phyloP scores from a whole-genome alignment of 495 filamentous ascomycete species.

The Cercophora newfieldiana region DNA sequence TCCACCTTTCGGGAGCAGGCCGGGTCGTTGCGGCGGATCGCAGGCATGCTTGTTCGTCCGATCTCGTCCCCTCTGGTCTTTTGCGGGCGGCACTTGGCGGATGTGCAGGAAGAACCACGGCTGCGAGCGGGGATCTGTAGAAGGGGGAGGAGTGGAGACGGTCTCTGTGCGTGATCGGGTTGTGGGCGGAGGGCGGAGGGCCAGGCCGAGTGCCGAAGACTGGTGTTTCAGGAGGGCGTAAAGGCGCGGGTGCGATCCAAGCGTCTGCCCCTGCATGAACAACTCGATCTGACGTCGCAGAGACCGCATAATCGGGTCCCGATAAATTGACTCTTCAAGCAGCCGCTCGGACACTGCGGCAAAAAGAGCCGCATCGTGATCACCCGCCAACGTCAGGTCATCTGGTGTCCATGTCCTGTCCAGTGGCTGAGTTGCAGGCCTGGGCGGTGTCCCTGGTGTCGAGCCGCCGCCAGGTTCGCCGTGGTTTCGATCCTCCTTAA shows the following conservation, averaged over 20 bases:
- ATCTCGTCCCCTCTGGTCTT: not conserved
- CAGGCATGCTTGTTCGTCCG: conserved; percentile 2
- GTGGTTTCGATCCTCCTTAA: conserved; percentile 16
- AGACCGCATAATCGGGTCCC: conserved; percentile 32
- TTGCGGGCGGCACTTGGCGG: conserved; percentile 11
- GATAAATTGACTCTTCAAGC: conserved; percentile 25
- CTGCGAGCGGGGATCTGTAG: conserved; percentile 5
- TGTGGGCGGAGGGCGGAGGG: not conserved
- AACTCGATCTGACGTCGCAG: conserved; percentile 33
- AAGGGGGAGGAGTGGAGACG: conserved; percentile 5
- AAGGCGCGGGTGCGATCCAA: conserved; percentile 29
- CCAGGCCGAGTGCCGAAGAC: conserved; percentile 17
- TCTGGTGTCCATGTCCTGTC: not conserved
- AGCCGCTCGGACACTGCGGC: conserved; percentile 25
- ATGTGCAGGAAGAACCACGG: conserved; percentile 8
- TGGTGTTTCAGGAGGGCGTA: conserved; percentile 27
- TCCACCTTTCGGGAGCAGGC: not conserved
- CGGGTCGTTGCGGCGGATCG: conserved; percentile 6
- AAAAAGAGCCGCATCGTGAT: conserved; percentile 33
- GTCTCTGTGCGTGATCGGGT: conserved; percentile 4
- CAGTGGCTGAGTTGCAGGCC: not conserved
- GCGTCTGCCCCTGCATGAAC: conserved; percentile 31
- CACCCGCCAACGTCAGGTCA: conserved; percentile 26
- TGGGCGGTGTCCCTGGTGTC: not conserved
- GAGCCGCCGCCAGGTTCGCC: conserved; percentile 6